phyloP scores from a whole-genome alignment of 2,329 filamentous ascomycete genomes.

The Stromatinia cepivora region DNA sequence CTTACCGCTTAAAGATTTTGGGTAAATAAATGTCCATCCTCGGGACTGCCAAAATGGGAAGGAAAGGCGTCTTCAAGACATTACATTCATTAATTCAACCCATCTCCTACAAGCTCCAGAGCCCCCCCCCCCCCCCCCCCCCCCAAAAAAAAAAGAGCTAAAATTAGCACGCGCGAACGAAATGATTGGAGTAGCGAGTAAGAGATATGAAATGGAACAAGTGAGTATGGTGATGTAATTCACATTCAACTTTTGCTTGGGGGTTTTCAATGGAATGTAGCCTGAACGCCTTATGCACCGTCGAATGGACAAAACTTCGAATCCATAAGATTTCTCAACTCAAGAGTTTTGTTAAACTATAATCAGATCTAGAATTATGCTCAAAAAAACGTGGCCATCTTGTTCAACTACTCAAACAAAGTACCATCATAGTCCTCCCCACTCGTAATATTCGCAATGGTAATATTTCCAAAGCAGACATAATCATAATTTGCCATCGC shows the following conservation, averaged over 20 bases:
- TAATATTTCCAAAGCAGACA: conserved; percentile 22
- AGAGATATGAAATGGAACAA: background rate
- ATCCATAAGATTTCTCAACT: background rate
- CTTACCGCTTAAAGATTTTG: background rate
- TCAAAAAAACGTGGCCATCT: too few relatives aligned
- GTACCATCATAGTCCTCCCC: conserved; percentile 22
- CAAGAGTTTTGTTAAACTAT: background rate
- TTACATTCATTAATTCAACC: background rate
- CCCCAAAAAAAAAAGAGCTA: background rate
- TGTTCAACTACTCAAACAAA: background rate
- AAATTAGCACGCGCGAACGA: background rate
- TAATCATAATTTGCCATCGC: conserved; percentile 25
- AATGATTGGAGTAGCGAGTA: background rate
- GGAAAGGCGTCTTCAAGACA: background rate
- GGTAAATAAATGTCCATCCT: background rate
- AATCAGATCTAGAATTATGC: background rate
- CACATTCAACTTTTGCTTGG: too few relatives aligned
- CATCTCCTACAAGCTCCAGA: background rate
- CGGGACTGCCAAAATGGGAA: background rate
- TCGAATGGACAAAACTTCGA: background rate
- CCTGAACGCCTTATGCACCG: too few relatives aligned
- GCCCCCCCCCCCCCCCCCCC: too few relatives aligned
- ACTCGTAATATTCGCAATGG: conserved; percentile 17
- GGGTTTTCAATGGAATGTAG: too few relatives aligned
- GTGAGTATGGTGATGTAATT: too few relatives aligned